These are phyloP conservation scores for Aeminium ludgeri DNA, from an alignment of 495 filamentous ascomycete species.

Conservation along the genomic window DNA sequence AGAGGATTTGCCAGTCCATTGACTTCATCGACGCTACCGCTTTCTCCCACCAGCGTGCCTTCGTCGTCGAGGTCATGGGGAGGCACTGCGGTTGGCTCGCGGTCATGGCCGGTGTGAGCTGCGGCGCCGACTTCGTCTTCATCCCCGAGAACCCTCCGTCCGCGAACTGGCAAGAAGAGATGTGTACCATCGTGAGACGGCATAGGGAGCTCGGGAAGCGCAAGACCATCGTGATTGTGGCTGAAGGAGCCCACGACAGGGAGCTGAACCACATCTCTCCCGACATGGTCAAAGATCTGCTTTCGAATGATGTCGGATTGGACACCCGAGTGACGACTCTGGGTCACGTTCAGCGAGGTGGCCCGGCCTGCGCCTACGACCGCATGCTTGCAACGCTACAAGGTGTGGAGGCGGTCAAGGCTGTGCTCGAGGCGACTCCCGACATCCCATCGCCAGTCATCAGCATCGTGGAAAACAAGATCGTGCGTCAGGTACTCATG, in stretches of 20 bases:
- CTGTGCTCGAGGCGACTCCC: constrained; percentile 81
- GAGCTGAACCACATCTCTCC: constrained; percentile 73
- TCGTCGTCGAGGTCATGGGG: constrained; percentile 99
- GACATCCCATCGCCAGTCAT: constrained; percentile 88
- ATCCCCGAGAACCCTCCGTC: constrained; percentile 87
- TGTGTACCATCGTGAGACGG: constrained; percentile 72
- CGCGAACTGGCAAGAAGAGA: constrained; percentile 75
- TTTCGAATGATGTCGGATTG: constrained; percentile 60
- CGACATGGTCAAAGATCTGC: constrained; percentile 64
- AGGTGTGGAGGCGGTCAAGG: constrained; percentile 89
- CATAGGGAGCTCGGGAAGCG: constrained; percentile 85
- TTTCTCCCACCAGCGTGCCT: constrained; percentile 89
- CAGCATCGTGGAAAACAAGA: constrained; percentile 94
- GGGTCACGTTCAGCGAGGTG: constrained; percentile 90
- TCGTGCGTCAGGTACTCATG: constrained; percentile 71
- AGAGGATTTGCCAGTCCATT: constrained; percentile 80
- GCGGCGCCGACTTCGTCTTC: constrained; percentile 92
- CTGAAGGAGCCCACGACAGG: constrained; percentile 81
- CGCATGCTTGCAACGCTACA: constrained; percentile 85
- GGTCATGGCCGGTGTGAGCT: constrained; percentile 88
- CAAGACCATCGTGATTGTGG: constrained; percentile 95
- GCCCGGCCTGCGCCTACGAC: constrained; percentile 83
- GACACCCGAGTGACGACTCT: constrained; percentile 93
- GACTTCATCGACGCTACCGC: constrained; percentile 96
- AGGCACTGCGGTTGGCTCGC: constrained; percentile 97